Conservation (phyloP, 768 basidiomycete species). For the Termitomyces sp. region DNA sequence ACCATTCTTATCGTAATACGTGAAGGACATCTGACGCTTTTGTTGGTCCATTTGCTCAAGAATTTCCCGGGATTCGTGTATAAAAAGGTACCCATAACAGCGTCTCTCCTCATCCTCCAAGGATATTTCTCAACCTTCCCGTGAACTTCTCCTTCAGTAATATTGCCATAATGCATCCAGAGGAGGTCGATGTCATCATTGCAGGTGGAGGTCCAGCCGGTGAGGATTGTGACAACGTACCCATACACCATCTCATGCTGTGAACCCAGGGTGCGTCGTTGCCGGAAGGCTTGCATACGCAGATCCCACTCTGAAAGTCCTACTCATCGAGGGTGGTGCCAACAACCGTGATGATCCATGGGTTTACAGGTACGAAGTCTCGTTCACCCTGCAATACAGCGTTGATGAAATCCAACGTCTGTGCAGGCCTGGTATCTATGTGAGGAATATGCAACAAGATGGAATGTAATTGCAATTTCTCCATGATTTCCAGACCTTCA, state of each 20-base stretch:
- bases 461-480: slow-evolving; percentile 41
- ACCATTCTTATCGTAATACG: not conserved
- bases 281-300: slow-evolving; percentile 68
- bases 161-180: slow-evolving; percentile 40
- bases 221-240: slow-evolving; percentile 9
- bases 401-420: not conserved
- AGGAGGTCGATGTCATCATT: slow-evolving; percentile 71
- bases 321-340: slow-evolving; percentile 70
- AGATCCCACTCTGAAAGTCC: slow-evolving; percentile 67
- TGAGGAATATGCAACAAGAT: slow-evolving; percentile 66
- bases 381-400: not conserved
- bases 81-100: not conserved
- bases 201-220: slow-evolving; percentile 66
- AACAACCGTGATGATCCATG: slow-evolving; percentile 73
- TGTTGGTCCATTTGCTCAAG: not conserved
- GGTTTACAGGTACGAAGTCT: slow-evolving; percentile 50
- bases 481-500: not conserved
- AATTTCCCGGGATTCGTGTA: not conserved
- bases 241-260: not conserved
- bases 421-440: slow-evolving; percentile 57
- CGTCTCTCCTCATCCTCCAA: not conserved
- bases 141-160: not conserved
- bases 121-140: not conserved
- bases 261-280: slow-evolving; percentile 48
- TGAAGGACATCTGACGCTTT: not conserved